Evolutionary conservation across 345 rosid species (phyloP).

Genomic region (Boechera retrofracta): DNA sequence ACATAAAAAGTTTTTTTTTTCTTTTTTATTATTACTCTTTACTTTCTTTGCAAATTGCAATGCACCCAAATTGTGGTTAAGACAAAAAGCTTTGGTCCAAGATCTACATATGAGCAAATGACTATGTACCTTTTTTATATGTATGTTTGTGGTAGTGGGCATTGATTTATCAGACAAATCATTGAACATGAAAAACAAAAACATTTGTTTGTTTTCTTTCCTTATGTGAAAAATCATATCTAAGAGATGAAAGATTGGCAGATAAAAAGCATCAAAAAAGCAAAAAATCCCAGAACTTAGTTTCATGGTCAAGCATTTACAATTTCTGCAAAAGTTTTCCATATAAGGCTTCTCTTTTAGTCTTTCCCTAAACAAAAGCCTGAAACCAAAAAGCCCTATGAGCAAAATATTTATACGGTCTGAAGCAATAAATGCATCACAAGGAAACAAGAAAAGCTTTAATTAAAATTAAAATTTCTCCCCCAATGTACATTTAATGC

Average conservation of each 20-base stretch:
- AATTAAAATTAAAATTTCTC: background rate
- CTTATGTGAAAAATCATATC: background rate
- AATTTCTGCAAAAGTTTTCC: background rate
- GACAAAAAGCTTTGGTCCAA: constrained; percentile 30
- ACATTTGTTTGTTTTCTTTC: constrained; percentile 2
- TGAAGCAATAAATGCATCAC: constrained; percentile 49
- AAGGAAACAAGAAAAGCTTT: constrained; percentile 44
- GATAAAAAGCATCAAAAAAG: constrained; percentile 26
- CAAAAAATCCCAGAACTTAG: background rate
- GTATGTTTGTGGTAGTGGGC: constrained; percentile 29
- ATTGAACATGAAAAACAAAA: constrained; percentile 16
- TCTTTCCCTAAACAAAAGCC: constrained; percentile 24
- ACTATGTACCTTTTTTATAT: constrained; percentile 33
- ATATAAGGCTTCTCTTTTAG: background rate
- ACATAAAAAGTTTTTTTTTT: background rate
- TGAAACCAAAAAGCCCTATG: constrained; percentile 33
- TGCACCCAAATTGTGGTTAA: constrained; percentile 15
- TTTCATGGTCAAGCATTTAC: constrained; percentile 12
- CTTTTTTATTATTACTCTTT: background rate
- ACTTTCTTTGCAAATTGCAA: constrained; percentile 25
- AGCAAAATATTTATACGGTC: constrained; percentile 26
- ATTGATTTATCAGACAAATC: constrained; percentile 22
- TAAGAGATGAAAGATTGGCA: constrained; percentile 12
- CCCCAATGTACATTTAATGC: constrained; percentile 60
- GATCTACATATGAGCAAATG: constrained; percentile 45